Conservation (phyloP, 2,329 filamentous ascomycete genomes). For the Aspergillus sp. region DNA sequence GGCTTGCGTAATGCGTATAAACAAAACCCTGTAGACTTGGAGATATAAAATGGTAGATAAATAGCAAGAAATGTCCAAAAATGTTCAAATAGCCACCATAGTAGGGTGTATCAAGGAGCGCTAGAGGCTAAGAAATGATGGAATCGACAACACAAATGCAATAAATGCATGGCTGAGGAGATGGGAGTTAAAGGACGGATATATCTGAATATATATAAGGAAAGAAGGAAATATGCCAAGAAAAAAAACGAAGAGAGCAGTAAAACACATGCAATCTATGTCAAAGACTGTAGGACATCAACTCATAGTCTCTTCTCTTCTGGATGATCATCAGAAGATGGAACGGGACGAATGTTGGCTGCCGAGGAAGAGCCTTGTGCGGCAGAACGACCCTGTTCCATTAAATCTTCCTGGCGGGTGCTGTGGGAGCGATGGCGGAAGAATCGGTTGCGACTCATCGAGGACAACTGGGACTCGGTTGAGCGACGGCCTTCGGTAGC, state of each 20-base stretch:
- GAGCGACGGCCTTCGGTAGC: slow-evolving; percentile 25
- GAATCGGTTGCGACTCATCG: slow-evolving; percentile 60
- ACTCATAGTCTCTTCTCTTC: slow-evolving; percentile 8
- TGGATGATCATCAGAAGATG: background rate
- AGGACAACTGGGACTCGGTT: slow-evolving; percentile 30
- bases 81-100: background rate
- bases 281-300: background rate
- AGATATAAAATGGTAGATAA: background rate
- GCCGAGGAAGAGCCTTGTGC: slow-evolving; percentile 23
- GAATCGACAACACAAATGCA: background rate
- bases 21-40: background rate
- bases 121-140: background rate
- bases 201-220: background rate
- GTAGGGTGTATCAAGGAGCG: background rate
- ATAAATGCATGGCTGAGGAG: background rate
- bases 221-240: background rate
- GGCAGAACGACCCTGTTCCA: slow-evolving; percentile 50
- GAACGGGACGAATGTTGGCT: slow-evolving; percentile 14
- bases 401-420: slow-evolving; percentile 40
- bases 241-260: background rate
- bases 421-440: slow-evolving; percentile 51
- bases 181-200: background rate
- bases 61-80: background rate
- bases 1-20: background rate
- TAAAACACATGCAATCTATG: background rate